Evolutionary conservation across 2,329 filamentous ascomycete genomes (phyloP).

Genomic region (Aureobasidium sp.): DNA sequence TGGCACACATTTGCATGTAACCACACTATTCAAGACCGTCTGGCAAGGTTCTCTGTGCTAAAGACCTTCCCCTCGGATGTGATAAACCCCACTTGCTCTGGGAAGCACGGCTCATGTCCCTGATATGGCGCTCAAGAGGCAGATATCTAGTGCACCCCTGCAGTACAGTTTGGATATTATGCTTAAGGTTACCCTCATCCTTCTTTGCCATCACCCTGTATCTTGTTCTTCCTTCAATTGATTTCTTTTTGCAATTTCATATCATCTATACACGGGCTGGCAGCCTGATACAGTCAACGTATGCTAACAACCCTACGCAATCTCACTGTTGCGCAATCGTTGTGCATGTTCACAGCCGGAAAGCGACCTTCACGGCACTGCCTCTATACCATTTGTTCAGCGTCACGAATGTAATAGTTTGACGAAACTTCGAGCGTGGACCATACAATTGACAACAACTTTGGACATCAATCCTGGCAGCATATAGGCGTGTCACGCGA

Average conservation of each 20-base stretch:
- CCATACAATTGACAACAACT: neutral
- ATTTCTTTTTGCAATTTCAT: neutral
- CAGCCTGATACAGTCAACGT: neutral
- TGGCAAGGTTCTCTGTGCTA: neutral
- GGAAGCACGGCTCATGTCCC: neutral
- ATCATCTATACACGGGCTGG: neutral
- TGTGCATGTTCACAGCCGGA: neutral
- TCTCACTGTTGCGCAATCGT: slow-evolving; percentile 9
- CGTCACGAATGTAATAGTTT: neutral
- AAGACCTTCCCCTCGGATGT: slow-evolving; percentile 4
- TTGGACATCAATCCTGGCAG: neutral
- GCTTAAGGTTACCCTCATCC: neutral
- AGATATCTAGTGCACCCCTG: neutral
- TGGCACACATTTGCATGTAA: slow-evolving; percentile 9
- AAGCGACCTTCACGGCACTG: neutral
- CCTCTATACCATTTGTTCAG: neutral
- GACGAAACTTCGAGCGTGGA: neutral
- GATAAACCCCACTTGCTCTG: neutral
- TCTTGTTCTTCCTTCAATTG: neutral
- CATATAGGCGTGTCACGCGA: neutral
- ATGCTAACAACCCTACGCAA: neutral
- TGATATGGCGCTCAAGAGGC: slow-evolving; percentile 10
- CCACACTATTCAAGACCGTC: slow-evolving; percentile 1
- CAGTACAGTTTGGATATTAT: neutral
- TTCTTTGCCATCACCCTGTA: neutral